Base-by-base conservation (phyloP, 139 green algal species). In the Chlamydomonas sphaeroides region DNA sequence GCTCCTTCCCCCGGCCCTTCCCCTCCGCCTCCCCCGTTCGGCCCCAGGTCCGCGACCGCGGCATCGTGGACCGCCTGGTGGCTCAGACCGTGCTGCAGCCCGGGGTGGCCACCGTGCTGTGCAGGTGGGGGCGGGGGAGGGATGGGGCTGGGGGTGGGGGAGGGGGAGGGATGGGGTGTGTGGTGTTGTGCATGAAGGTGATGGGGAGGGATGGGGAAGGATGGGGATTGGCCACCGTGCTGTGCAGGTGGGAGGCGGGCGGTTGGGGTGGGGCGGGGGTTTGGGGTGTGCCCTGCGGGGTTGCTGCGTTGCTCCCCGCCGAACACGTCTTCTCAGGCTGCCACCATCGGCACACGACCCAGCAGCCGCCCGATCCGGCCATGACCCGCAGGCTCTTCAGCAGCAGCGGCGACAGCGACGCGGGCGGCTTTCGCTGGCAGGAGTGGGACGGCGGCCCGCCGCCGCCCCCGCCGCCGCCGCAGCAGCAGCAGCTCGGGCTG, bases 1-100 rank as follows among this genome's bases (percentile, higher is more conserved):
- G 20, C 28, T 41, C 30, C 41, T 28, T 8, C 15, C 45, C 28
- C 26, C 11, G 8, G 15, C 0, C 39, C 42, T 74, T 6, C 30
- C 38, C 67, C n/a, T 18, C 41, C n/a, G 39, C 42, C 45, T 4
- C 11, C 68, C n/a, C 68, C n/a, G 5, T 28, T 3, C 15, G 49
- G 11, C 69, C 33, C 1, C 45, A 82, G 75, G 75, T 82, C 5
- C 48, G 62, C n/a, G 75, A 82, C 61, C 42, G 32, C 0, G 75
- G 75, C 32, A 82, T 82, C 62, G 75, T 82, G 75, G 75, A 82
- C 45, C 62, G 75, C 15, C 59, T 82, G 75, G 75, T 82, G 62
- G 75, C 75, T n/a, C 75, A 82, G 75, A 82, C 75, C 56, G 75
- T 82, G 63, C 62, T 82, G 75, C 75, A 82, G 75, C 75, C 75